Evolutionary conservation across 2,329 filamentous ascomycete species (phyloP).

Genomic region (Tolypocladium ovalisporum): DNA sequence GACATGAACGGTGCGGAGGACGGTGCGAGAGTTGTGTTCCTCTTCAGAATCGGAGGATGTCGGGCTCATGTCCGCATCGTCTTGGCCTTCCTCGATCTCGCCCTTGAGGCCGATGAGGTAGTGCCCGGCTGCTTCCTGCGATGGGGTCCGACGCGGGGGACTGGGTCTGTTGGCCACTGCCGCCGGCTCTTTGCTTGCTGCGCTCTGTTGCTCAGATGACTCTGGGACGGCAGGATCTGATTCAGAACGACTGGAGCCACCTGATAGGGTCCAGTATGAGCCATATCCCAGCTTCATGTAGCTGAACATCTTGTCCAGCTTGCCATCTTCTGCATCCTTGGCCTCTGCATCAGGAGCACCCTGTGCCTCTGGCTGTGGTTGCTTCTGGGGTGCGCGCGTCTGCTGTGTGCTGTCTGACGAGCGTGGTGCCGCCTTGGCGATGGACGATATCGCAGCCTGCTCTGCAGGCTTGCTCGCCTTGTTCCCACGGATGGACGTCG

Average conservation of each 20-base stretch:
- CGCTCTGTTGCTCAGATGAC: not conserved
- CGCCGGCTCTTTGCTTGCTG: not conserved
- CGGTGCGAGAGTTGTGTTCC: conserved; percentile 41
- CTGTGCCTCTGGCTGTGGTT: not conserved
- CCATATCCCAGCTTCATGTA: conserved; percentile 59
- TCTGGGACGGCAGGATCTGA: not conserved
- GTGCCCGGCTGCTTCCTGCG: conserved; percentile 26
- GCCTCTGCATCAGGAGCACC: not conserved
- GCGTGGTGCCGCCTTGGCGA: not conserved
- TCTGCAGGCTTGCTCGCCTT: conserved; percentile 15
- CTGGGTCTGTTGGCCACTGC: conserved; percentile 2
- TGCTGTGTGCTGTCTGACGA: not conserved
- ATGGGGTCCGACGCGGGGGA: conserved; percentile 8
- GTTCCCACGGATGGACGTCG: conserved; percentile 50
- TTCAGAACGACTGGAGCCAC: conserved; percentile 10
- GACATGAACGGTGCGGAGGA: conserved; percentile 56
- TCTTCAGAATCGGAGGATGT: conserved; percentile 19
- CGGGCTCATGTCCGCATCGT: conserved; percentile 18
- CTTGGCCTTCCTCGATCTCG: conserved; percentile 39
- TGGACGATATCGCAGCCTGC: not conserved
- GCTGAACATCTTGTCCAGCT: conserved; percentile 45
- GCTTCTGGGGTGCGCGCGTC: not conserved
- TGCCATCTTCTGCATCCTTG: conserved; percentile 20
- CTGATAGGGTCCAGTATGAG: conserved; percentile 48
- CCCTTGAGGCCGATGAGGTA: conserved; percentile 62